These are phyloP conservation scores for Phytophthora podocarpi DNA, from an alignment of 352 stramenopile species.

Conservation along the genomic window DNA sequence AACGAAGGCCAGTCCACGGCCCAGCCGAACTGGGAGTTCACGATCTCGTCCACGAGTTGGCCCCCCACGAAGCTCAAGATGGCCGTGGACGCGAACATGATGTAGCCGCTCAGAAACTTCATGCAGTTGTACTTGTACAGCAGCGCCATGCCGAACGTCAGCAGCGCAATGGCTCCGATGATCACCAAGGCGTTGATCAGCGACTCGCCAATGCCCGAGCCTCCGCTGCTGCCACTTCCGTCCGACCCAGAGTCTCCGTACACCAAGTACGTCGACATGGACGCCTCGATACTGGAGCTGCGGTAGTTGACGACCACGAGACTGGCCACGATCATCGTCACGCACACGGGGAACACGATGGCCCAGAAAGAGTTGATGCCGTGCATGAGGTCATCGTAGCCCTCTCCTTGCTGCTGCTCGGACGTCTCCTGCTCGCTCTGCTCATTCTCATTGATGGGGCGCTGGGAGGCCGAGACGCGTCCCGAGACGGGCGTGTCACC, in stretches of 20 bases:
- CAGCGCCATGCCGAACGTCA: conserved; percentile 91
- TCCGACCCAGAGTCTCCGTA: conserved; percentile 67
- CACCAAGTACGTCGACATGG: conserved; percentile 85
- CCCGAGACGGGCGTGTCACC: conserved; percentile 28
- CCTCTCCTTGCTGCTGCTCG: conserved; percentile 34
- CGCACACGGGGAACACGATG: conserved; percentile 79
- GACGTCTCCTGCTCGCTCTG: conserved; percentile 3
- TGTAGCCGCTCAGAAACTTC: conserved; percentile 82
- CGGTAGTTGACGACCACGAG: conserved; percentile 87
- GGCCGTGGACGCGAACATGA: conserved; percentile 88
- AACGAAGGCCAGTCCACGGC: conserved; percentile 79
- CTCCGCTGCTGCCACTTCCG: conserved; percentile 21
- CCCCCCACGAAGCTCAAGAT: conserved; percentile 89
- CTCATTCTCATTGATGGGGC: neutral
- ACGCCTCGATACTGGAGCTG: conserved; percentile 72
- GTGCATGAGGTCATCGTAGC: conserved; percentile 81
- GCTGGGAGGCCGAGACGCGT: conserved; percentile 11
- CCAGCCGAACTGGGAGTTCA: conserved; percentile 78
- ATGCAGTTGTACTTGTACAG: conserved; percentile 92
- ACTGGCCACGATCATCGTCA: conserved; percentile 85
- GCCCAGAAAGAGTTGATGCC: conserved; percentile 90
- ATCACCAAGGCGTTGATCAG: conserved; percentile 91
- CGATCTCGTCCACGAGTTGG: conserved; percentile 82
- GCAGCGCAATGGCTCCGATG: conserved; percentile 79
- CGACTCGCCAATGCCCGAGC: conserved; percentile 61